Evolutionary conservation across 768 basidiomycete genomes (phyloP).

Genomic region (Termitomyces sp.): DNA sequence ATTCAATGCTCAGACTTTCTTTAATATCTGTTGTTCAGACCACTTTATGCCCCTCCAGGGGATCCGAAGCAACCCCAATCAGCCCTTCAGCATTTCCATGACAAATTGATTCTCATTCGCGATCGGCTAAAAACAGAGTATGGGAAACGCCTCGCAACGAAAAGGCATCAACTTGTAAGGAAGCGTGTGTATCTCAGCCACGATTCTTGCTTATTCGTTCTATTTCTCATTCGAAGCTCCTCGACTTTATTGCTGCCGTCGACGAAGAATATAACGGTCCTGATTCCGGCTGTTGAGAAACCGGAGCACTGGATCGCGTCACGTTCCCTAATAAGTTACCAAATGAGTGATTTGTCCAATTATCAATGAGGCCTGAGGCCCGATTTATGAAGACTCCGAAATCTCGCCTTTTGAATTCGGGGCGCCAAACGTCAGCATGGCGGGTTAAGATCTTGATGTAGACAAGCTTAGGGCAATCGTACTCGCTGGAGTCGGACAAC

Average conservation of each 20-base stretch:
- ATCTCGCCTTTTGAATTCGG: background rate
- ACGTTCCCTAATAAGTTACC: background rate
- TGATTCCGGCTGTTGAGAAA: background rate
- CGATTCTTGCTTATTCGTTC: background rate
- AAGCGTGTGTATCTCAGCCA: background rate
- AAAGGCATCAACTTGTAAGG: slow-evolving; percentile 65
- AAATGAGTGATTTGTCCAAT: background rate
- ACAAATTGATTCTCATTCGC: slow-evolving; percentile 75
- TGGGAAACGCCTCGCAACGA: slow-evolving; percentile 63
- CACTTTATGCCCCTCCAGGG: slow-evolving; percentile 42
- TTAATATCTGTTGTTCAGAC: slow-evolving; percentile 19
- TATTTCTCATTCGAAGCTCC: slow-evolving; percentile 6
- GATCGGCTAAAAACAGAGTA: slow-evolving; percentile 73
- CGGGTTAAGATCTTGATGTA: background rate
- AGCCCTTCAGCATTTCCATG: slow-evolving; percentile 80
- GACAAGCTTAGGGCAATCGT: background rate
- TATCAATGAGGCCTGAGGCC: background rate
- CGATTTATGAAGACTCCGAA: background rate
- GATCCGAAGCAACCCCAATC: slow-evolving; percentile 40
- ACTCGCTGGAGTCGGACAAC: too few species aligned
- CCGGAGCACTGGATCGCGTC: background rate
- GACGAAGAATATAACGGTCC: slow-evolving; percentile 12
- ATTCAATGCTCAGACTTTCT: background rate
- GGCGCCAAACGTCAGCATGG: background rate
- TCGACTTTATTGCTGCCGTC: slow-evolving; percentile 12